A percentile compares a stretch with the other conserved stretches of the same genome.
phyloP scores from a whole-genome alignment of 495 filamentous ascomycete species.

The Sordaria brevicollis region DNA sequence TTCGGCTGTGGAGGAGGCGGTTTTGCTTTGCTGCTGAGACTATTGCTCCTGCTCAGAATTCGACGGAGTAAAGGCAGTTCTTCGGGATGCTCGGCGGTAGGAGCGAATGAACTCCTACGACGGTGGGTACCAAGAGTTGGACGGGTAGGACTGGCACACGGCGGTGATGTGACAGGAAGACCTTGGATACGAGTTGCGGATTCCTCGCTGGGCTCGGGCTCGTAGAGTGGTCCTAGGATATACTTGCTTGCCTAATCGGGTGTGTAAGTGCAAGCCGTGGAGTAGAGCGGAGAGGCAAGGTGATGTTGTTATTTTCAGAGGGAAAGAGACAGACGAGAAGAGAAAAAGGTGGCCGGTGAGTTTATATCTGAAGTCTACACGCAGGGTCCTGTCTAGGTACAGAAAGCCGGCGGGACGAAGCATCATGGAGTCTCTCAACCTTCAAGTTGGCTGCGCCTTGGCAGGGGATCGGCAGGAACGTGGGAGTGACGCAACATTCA shows the following conservation, averaged over 20 bases:
- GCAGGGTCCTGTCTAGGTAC: background rate
- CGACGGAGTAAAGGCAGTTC: constrained; percentile 10
- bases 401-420: background rate
- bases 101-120: background rate
- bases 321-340: background rate
- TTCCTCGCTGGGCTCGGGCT: constrained; percentile 20
- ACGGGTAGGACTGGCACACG: constrained; percentile 20
- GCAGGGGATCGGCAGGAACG: constrained; percentile 3
- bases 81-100: constrained; percentile 3
- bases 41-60: constrained; percentile 12
- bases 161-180: constrained; percentile 20
- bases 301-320: background rate
- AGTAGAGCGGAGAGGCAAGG: background rate
- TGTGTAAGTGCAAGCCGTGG: background rate
- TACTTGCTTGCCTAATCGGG: constrained; percentile 38
- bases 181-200: constrained; percentile 14
- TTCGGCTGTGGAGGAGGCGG: constrained; percentile 6
- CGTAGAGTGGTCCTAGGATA: constrained; percentile 44
- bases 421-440: background rate
- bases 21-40: constrained; percentile 3
- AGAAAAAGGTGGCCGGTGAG: background rate
- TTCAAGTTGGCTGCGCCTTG: constrained; percentile 2
- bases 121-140: constrained; percentile 1
- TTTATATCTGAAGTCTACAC: background rate
- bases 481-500: constrained; percentile 16